Percentiles rank a stretch among this genome's conserved stretches.
Conservation (phyloP, 495 filamentous ascomycete genomes). For the Platismatia glauca region DNA sequence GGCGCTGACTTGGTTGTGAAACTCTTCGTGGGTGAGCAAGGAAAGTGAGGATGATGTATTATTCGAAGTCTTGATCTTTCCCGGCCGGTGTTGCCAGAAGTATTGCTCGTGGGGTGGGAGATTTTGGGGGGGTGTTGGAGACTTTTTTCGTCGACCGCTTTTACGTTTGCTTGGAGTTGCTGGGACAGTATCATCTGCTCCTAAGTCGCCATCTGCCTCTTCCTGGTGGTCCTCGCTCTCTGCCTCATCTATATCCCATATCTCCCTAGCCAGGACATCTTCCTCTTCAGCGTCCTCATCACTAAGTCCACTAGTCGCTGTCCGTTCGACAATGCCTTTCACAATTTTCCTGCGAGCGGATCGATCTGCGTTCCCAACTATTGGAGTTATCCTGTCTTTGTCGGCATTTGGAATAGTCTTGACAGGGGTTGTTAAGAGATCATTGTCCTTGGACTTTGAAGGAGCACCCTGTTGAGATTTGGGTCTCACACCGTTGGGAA, state of each 20-base stretch:
- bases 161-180: conserved; percentile 50
- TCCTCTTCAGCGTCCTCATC: conserved; percentile 67
- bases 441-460: conserved; percentile 15
- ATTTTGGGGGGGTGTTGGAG: conserved; percentile 69
- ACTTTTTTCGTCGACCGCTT: conserved; percentile 57
- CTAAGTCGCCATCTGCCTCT: conserved; percentile 30
- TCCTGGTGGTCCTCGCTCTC: conserved; percentile 35
- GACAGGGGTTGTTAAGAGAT: conserved; percentile 16
- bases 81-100: conserved; percentile 84
- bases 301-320: conserved; percentile 34
- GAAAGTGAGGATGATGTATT: conserved; percentile 69
- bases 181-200: conserved; percentile 25
- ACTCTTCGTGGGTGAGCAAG: conserved; percentile 82
- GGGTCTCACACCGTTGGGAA: conserved; percentile 9
- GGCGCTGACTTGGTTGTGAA: conserved; percentile 60
- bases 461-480: conserved; percentile 1
- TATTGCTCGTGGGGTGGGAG: conserved; percentile 83
- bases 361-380: conserved; percentile 61
- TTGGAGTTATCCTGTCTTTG: not conserved
- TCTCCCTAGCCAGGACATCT: conserved; percentile 62
- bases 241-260: conserved; percentile 44
- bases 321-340: conserved; percentile 58
- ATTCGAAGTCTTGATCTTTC: conserved; percentile 71
- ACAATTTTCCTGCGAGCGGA: conserved; percentile 84
- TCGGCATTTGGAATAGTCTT: not conserved